Base-by-base conservation (phyloP, 257 asterid genomes). In the Salvia rosmarinus region DNA sequence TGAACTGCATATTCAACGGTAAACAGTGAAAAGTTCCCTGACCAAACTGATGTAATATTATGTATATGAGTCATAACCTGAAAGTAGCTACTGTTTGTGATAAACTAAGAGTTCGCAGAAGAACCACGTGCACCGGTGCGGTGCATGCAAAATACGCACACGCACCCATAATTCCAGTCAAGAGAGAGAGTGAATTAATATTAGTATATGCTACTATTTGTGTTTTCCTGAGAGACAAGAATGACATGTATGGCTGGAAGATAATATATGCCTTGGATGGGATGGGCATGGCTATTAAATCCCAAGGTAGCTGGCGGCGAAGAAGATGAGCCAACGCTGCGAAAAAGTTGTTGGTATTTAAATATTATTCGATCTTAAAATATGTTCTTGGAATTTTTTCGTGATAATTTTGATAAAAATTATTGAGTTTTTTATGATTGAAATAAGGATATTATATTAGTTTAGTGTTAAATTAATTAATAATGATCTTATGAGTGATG, bases 241-340 rank as follows among this genome's bases (percentile, higher is more conserved):
- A 63, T 78, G 82, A 74, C 79, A 78, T 73, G 68, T 68, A 30
- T 74, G 68, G 82, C 76, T 73, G 82, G 64, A 63, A 40, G 71
- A 77, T 64, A 32, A 50, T 49, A 3, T 25, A 1, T n/a, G 70
- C 11, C 43, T 35, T 5, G 40, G 40, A 5, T 44, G 42, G 69
- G 49, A 66, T 35, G 14, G 65, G 46, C 25, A n/a, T 23, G 43
- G 10, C 2, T 25, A 44, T 34, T 6, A 37, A 37, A 49, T 39
- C 40, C 7, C 40, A 35, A 35, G 30, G 40, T 4, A 35, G 40
- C 40, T 35, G 40, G 9, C 30, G 30, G 30, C 30, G 30, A 25
- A 25, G 30, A 3, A 25, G 30, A 25, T 25, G 30, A 25, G 2
- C 1, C 30, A 3, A 25, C 30, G 30, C 1, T 3, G 30, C 30